Base-by-base conservation (phyloP, 2,329 filamentous ascomycete genomes). In the Pseudogymnoascus sp. region DNA sequence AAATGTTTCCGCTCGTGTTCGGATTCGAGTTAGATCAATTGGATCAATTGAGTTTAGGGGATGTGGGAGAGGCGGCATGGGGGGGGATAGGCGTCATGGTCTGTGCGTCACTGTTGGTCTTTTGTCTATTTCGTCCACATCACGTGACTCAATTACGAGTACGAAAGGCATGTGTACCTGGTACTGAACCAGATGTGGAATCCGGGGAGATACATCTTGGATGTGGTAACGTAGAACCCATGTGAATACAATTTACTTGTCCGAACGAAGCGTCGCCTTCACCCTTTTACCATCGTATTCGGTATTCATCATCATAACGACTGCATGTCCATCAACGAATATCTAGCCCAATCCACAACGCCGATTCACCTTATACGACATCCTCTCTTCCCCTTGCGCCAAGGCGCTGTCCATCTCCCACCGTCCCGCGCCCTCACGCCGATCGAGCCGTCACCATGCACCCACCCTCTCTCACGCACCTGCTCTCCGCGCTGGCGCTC, bases 401-500 rank as follows among this genome's bases (percentile, higher is more conserved):
- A 19, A 42, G 38, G 38, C 38, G 38, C 38, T 24, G 24, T 24
- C 24, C 2, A 24, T n/a, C 24, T 24, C 24, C 24, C 24, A 24
- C 24, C 24, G 42, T 62, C 56, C 61, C 11, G 19, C 37, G 61
- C 63, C 37, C 35, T n/a, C 38, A 53, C 38, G 16, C 50, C 37
- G 35, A 13, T 13, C n/a, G n/a, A n/a, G n/a, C n/a, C 21, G 31
- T 63, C 64, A 68, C 53, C 38, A 72, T 73, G 71, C 65, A 66
- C 59, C n/a, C n/a, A n/a, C n/a, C n/a, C n/a, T n/a, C n/a, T n/a
- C n/a, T n/a, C n/a, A n/a, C n/a, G n/a, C n/a, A n/a, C n/a, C n/a
- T 71, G 37, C 64, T 73, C 26, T 35, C 72, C 44, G 67, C 68
- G 33, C 67, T 73, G 31, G 67, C 68, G 37, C 65, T 72, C 35